Conservation (phyloP, 1,139 yeast genomes). For the Pichia sp. region DNA sequence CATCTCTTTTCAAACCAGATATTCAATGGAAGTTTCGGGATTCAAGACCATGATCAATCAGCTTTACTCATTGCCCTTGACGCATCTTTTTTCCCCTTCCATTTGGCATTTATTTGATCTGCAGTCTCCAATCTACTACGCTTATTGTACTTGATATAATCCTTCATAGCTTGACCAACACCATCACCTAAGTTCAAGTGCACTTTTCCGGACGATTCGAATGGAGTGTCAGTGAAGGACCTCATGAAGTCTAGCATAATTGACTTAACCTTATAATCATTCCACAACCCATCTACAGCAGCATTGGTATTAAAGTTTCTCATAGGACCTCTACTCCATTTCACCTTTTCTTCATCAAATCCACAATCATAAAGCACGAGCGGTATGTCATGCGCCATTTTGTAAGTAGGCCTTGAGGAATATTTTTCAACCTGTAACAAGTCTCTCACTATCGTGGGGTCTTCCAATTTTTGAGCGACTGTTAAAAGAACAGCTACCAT, state of each 20-base stretch:
- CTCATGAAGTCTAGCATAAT: slow-evolving; percentile 29
- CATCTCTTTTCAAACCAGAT: too few species aligned
- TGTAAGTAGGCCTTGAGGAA: slow-evolving; percentile 74
- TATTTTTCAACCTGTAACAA: slow-evolving; percentile 51
- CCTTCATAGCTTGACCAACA: slow-evolving; percentile 46
- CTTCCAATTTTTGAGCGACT: slow-evolving; percentile 74
- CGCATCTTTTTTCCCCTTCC: slow-evolving; percentile 30
- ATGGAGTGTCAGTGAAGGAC: slow-evolving; percentile 24
- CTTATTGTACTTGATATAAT: slow-evolving; percentile 50
- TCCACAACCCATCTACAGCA: slow-evolving; percentile 24
- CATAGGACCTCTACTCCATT: slow-evolving; percentile 42
- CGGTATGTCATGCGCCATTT: slow-evolving; percentile 92
- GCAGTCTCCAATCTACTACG: slow-evolving; percentile 41
- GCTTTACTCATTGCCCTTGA: too few species aligned
- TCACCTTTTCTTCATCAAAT: slow-evolving; percentile 49
- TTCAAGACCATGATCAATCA: too few species aligned
- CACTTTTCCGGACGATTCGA: slow-evolving; percentile 25
- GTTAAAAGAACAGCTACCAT: slow-evolving; percentile 81
- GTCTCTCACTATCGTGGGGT: slow-evolving; percentile 46
- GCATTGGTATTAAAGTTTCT: slow-evolving; percentile 18
- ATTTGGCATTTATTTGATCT: slow-evolving; percentile 61
- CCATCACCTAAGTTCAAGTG: slow-evolving; percentile 64
- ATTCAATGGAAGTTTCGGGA: too few species aligned
- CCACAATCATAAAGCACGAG: slow-evolving; percentile 81
- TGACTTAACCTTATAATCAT: slow-evolving; percentile 33